phyloP scores from a whole-genome alignment of 768 basidiomycete species.

The Baorangia bicolor region DNA sequence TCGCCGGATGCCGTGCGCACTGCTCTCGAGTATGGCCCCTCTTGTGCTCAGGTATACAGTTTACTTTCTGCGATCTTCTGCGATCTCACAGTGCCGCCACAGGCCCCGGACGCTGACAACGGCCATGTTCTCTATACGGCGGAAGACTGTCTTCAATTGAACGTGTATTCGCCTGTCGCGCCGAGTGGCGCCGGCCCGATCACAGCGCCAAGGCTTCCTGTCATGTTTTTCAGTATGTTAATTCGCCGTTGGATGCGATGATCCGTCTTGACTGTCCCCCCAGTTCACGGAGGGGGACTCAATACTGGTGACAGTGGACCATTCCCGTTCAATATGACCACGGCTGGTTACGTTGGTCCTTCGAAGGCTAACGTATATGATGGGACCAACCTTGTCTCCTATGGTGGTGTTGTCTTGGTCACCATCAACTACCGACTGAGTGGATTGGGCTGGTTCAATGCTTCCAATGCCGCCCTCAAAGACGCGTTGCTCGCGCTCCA shows the following conservation, averaged over 20 bases:
- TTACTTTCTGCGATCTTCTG: background rate
- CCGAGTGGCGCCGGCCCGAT: background rate
- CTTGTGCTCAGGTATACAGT: constrained; percentile 7
- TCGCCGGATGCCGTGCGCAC: background rate
- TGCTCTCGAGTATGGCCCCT: constrained; percentile 6
- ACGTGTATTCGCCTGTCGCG: constrained; percentile 10
- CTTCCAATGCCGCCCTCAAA: constrained; percentile 19
- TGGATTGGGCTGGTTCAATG: constrained; percentile 14
- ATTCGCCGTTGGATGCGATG: background rate
- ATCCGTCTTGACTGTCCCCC: background rate
- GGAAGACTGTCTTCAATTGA: constrained; percentile 14
- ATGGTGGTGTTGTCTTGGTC: constrained; percentile 11
- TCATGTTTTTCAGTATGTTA: constrained; percentile 14
- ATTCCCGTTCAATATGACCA: constrained; percentile 14
- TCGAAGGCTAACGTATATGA: constrained; percentile 12
- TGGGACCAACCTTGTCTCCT: constrained; percentile 13
- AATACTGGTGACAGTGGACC: constrained; percentile 11
- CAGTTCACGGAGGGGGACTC: constrained; percentile 13
- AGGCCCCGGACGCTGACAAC: constrained; percentile 12
- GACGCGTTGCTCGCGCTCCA: constrained; percentile 32
- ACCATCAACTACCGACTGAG: constrained; percentile 14
- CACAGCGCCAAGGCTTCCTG: constrained; percentile 6
- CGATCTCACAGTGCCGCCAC: background rate
- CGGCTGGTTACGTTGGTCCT: constrained; percentile 1
- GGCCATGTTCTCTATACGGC: constrained; percentile 2